Percentiles rank a stretch among this genome's conserved stretches.
Evolutionary conservation across 345 rosid species (phyloP).

Genomic region (Raphanus raphanistrum): DNA sequence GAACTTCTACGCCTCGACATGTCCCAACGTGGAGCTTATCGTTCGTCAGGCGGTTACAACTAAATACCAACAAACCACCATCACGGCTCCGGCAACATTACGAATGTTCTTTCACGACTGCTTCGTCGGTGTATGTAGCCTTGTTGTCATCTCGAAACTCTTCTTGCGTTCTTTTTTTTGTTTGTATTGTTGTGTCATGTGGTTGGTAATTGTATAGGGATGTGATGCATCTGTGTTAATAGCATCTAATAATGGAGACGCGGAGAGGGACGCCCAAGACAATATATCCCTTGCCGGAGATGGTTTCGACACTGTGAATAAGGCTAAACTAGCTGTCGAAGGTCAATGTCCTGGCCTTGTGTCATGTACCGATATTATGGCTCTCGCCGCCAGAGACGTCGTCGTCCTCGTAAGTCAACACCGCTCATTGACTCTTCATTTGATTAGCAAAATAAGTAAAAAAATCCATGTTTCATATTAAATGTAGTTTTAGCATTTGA

Average conservation of each 20-base stretch:
- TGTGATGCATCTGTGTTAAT: slow-evolving; percentile 82
- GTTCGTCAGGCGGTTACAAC: slow-evolving; percentile 57
- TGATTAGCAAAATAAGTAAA: not conserved
- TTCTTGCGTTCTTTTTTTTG: not conserved
- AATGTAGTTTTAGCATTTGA: no score
- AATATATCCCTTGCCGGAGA: slow-evolving; percentile 89
- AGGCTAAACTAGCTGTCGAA: slow-evolving; percentile 78
- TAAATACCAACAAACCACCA: slow-evolving; percentile 53
- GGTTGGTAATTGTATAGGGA: slow-evolving; percentile 50
- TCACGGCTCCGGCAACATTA: slow-evolving; percentile 79
- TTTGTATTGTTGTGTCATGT: not conserved
- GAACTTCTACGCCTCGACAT: slow-evolving; percentile 55
- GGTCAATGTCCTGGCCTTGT: slow-evolving; percentile 62
- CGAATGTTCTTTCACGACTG: slow-evolving; percentile 97
- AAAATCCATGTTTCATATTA: not conserved
- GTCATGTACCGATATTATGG: slow-evolving; percentile 83
- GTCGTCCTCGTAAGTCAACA: slow-evolving; percentile 58
- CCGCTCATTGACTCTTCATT: not conserved
- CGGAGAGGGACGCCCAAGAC: slow-evolving; percentile 79
- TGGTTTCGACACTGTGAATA: slow-evolving; percentile 75
- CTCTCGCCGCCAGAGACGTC: slow-evolving; percentile 82
- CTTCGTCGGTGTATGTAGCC: slow-evolving; percentile 56
- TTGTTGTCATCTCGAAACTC: not conserved
- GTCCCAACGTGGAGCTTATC: slow-evolving; percentile 65
- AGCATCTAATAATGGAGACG: slow-evolving; percentile 67